phyloP scores from a whole-genome alignment of 352 stramenopile species.

The Phytopythium kandeliae region DNA sequence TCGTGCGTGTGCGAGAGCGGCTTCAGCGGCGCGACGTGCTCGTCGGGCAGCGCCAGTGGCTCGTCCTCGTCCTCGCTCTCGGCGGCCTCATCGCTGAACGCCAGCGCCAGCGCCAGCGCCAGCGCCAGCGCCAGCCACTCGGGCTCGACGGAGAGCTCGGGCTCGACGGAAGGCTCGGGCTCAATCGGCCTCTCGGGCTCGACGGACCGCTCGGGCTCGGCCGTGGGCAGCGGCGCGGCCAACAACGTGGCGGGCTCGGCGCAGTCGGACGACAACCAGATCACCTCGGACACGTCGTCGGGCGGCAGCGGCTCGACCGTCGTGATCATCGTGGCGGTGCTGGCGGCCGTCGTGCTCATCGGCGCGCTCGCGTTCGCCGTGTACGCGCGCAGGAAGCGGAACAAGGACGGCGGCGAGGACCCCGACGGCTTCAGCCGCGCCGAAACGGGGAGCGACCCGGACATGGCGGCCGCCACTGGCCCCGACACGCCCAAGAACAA shows the following conservation, averaged over 20 bases:
- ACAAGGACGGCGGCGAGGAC: slow-evolving; percentile 47
- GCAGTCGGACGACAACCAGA: slow-evolving; percentile 10
- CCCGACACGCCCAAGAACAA: slow-evolving; percentile 65
- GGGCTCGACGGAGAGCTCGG: slow-evolving; percentile 8
- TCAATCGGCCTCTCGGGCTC: slow-evolving; percentile 8
- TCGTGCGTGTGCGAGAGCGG: slow-evolving; percentile 59
- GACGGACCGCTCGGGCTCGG: too few relatives aligned
- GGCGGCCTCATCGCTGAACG: slow-evolving; percentile 7
- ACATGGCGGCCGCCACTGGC: slow-evolving; percentile 15
- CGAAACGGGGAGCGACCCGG: slow-evolving; percentile 22
- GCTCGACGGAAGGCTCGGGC: slow-evolving; percentile 16
- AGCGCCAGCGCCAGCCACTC: slow-evolving; percentile 1
- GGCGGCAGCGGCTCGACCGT: slow-evolving; percentile 39
- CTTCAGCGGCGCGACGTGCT: slow-evolving; percentile 63
- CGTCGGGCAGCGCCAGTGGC: slow-evolving; percentile 4
- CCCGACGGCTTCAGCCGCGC: slow-evolving; percentile 38
- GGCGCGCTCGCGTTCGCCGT: slow-evolving; percentile 66
- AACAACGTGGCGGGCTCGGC: slow-evolving; percentile 12
- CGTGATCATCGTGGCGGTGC: slow-evolving; percentile 62
- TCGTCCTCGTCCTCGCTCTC: slow-evolving; percentile 8
- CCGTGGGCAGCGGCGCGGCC: slow-evolving; percentile 4
- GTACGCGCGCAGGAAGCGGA: slow-evolving; percentile 67
- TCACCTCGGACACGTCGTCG: slow-evolving; percentile 21
- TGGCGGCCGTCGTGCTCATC: slow-evolving; percentile 59
- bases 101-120: slow-evolving; percentile 4